phyloP scores from a whole-genome alignment of 768 basidiomycete genomes.

The Naganishia friedmannii region DNA sequence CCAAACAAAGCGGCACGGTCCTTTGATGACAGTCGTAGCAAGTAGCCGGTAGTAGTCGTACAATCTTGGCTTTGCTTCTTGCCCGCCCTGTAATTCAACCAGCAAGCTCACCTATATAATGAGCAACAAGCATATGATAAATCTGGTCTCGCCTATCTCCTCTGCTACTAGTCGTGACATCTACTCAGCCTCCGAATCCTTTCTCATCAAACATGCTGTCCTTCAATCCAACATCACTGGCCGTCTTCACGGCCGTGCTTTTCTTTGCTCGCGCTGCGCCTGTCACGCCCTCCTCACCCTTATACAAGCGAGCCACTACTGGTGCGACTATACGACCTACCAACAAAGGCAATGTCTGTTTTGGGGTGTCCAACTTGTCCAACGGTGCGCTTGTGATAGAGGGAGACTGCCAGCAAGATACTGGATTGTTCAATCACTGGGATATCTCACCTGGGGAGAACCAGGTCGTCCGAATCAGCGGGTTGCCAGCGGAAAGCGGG shows the following conservation, averaged over 20 bases:
- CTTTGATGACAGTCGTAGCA: too few relatives aligned
- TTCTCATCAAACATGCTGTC: conserved; percentile 13
- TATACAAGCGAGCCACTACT: not conserved
- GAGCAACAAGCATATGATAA: too few relatives aligned
- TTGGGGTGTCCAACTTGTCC: not conserved
- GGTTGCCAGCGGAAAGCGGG: conserved; percentile 10
- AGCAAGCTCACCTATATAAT: too few relatives aligned
- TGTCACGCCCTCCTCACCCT: not conserved
- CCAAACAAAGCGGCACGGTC: too few relatives aligned
- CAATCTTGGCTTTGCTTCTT: too few relatives aligned
- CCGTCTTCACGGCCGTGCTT: not conserved
- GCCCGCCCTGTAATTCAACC: too few relatives aligned
- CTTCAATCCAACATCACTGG: not conserved
- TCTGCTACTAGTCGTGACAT: too few relatives aligned
- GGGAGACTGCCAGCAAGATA: not conserved
- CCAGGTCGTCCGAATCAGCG: conserved; percentile 13
- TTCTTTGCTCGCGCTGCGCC: not conserved
- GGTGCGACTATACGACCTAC: conserved; percentile 10
- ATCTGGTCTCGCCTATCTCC: not conserved
- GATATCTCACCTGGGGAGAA: conserved; percentile 16
- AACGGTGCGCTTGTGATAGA: not conserved
- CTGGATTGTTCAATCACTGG: conserved; percentile 4
- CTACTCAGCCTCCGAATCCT: too few relatives aligned
- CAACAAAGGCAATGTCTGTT: not conserved
- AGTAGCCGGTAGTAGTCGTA: too few relatives aligned